phyloP scores from a whole-genome alignment of 2,329 filamentous ascomycete species.

The Fusarium aywerte region DNA sequence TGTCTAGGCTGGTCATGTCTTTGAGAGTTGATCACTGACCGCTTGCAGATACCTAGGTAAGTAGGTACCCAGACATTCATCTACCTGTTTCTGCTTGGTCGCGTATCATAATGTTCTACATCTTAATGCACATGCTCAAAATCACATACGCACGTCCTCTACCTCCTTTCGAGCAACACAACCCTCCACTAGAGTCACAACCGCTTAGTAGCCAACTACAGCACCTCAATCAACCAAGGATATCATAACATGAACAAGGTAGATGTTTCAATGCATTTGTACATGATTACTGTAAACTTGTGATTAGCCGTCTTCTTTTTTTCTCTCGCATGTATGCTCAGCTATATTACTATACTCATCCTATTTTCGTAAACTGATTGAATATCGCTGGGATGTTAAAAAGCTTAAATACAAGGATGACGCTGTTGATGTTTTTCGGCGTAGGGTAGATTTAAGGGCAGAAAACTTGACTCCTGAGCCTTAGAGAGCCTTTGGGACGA shows the following conservation, averaged over 20 bases:
- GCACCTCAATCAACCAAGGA: neutral
- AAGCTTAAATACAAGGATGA: neutral
- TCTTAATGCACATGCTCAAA: slow-evolving; percentile 17
- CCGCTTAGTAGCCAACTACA: slow-evolving; percentile 13
- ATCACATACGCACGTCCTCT: slow-evolving; percentile 3
- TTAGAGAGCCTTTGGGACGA: neutral
- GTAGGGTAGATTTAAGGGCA: neutral
- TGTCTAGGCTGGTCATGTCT: neutral
- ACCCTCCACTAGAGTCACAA: slow-evolving; percentile 1
- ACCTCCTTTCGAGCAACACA: neutral
- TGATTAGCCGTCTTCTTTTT: neutral
- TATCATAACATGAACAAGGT: neutral
- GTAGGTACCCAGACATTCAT: neutral
- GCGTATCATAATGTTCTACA: slow-evolving; percentile 18
- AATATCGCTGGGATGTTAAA: neutral
- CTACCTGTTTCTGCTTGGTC: slow-evolving; percentile 4
- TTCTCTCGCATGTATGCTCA: neutral
- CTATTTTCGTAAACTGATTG: neutral
- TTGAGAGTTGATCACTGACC: slow-evolving; percentile 17
- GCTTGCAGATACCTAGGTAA: slow-evolving; percentile 18
- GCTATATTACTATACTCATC: too few species aligned
- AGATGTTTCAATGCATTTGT: neutral
- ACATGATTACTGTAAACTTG: neutral
- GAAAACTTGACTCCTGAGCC: neutral
- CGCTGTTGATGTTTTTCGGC: neutral